These are phyloP conservation scores for Botrytis squamosa DNA, from an alignment of 2,329 filamentous ascomycete genomes.

Conservation along the genomic window DNA sequence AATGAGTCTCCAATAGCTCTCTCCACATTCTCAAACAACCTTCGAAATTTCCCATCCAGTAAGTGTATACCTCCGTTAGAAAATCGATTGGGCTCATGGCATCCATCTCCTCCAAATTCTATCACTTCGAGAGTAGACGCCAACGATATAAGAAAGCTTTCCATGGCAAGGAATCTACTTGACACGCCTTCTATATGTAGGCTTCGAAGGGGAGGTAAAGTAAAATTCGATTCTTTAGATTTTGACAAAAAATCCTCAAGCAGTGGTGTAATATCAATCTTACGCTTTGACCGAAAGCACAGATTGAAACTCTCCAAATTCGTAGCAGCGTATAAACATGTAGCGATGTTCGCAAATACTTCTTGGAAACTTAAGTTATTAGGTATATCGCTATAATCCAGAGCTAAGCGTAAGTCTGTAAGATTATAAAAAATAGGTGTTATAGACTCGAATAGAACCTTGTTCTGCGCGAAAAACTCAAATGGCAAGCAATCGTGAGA, in stretches of 20 bases:
- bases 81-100: constrained; percentile 43
- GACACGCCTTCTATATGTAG: constrained; percentile 10
- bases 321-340: constrained; percentile 25
- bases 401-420: constrained; percentile 25
- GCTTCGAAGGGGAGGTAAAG: background rate
- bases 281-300: constrained; percentile 27
- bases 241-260: background rate
- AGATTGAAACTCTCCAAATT: constrained; percentile 27
- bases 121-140: constrained; percentile 42
- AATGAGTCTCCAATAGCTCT: constrained; percentile 41
- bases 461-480: constrained; percentile 35
- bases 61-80: constrained; percentile 48
- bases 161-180: background rate
- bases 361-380: constrained; percentile 16
- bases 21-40: constrained; percentile 45
- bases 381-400: constrained; percentile 29
- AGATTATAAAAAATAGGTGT: constrained; percentile 26
- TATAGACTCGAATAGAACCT: constrained; percentile 23
- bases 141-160: background rate
- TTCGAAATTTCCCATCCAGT: constrained; percentile 46
- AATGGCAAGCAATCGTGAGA: constrained; percentile 36
- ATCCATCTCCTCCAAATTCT: constrained; percentile 47
- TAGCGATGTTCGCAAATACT: constrained; percentile 27
- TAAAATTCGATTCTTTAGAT: background rate
- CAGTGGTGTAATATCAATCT: constrained; percentile 8